A percentile compares a stretch with the other conserved stretches of the same genome.
These are phyloP conservation scores for Colletotrichum trifolii DNA, from an alignment of 2,329 filamentous ascomycete species.

Conservation along the genomic window DNA sequence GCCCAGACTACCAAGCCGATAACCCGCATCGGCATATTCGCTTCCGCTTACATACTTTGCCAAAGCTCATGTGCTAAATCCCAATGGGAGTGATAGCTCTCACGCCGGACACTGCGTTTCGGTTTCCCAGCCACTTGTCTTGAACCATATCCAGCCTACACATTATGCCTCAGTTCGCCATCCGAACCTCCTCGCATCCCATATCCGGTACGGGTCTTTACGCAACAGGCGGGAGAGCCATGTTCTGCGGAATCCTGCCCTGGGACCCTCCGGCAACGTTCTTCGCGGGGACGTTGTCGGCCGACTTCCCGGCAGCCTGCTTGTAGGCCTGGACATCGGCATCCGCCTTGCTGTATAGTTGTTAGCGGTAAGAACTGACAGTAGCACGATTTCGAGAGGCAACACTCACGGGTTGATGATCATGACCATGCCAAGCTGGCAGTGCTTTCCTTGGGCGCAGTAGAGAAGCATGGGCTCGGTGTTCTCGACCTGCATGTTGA, in stretches of 20 bases:
- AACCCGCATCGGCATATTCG: slow-evolving; percentile 12
- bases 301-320: slow-evolving; percentile 15
- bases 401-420: slow-evolving; percentile 58
- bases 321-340: slow-evolving; percentile 25
- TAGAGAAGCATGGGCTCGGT: slow-evolving; percentile 61
- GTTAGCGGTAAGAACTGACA: background rate
- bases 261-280: slow-evolving; percentile 22
- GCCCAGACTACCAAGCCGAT: background rate
- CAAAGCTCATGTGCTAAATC: no score
- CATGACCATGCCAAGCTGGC: slow-evolving; percentile 61
- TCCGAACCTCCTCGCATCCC: background rate
- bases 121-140: no score
- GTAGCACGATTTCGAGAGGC: background rate
- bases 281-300: slow-evolving; percentile 29
- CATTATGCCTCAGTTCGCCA: background rate
- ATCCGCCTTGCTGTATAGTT: slow-evolving; percentile 17
- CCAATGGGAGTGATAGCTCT: no score
- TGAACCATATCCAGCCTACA: no score
- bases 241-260: slow-evolving; percentile 19
- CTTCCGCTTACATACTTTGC: background rate
- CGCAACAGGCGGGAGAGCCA: slow-evolving; percentile 13
- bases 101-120: no score
- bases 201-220: background rate
- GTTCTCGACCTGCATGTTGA: slow-evolving; percentile 57
- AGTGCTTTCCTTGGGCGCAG: slow-evolving; percentile 60